Conservation (phyloP, 2,329 filamentous ascomycete genomes). For the Rhynchosporium graminicola region DNA sequence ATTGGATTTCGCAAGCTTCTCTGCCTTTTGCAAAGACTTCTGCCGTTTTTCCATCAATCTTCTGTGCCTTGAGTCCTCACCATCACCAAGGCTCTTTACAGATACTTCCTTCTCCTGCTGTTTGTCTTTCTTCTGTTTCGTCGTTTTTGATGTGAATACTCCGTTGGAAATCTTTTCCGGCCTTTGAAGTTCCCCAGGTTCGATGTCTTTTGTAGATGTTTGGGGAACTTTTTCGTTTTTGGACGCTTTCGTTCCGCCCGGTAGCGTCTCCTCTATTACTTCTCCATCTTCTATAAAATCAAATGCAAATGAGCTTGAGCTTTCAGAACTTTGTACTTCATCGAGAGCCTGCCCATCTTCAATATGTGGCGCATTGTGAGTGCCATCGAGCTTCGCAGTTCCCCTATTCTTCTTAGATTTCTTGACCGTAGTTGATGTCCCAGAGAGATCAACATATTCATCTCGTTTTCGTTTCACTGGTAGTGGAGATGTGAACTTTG, state of each 20-base stretch:
- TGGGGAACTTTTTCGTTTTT: conserved; percentile 1
- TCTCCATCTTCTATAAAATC: not conserved
- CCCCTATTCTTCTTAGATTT: conserved; percentile 19
- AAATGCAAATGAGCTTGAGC: not conserved
- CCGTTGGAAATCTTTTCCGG: conserved; percentile 1
- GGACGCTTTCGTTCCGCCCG: not conserved
- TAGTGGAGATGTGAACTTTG: not conserved
- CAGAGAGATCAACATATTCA: not conserved
- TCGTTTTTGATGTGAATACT: conserved; percentile 8
- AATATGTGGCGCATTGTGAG: not conserved
- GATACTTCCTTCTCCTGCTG: not conserved
- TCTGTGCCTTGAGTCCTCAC: conserved; percentile 40
- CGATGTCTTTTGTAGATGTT: not conserved
- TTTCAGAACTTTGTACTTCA: not conserved
- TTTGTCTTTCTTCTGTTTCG: conserved; percentile 26
- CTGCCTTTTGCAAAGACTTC: conserved; percentile 54
- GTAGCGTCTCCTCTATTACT: not conserved
- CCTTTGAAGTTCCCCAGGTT: not conserved
- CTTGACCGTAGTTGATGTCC: conserved; percentile 4
- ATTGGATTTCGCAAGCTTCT: conserved; percentile 44
- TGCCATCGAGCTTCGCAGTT: not conserved
- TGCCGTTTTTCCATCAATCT: conserved; percentile 56
- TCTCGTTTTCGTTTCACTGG: conserved; percentile 14
- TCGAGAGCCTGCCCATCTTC: not conserved
- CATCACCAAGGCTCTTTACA: conserved; percentile 4